Conservation (phyloP, 352 stramenopile species). For the Discostella stelligera region DNA sequence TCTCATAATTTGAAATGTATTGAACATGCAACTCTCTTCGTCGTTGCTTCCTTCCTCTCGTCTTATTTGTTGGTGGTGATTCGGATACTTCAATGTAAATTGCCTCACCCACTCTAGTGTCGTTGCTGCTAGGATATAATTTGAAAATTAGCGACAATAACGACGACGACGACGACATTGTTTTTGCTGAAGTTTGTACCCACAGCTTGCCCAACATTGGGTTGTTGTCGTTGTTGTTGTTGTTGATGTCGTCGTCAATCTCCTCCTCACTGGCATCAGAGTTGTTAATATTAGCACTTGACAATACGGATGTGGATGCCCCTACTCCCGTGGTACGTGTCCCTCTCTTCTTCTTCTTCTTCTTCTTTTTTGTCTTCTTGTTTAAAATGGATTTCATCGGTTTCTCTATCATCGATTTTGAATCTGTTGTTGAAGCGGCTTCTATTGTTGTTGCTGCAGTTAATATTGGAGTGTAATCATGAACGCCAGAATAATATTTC, state of each 20-base stretch:
- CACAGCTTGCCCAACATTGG: slow-evolving; percentile 40
- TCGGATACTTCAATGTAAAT: slow-evolving; percentile 35
- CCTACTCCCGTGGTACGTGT: too few species aligned
- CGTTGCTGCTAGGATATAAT: neutral
- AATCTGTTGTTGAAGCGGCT: too few species aligned
- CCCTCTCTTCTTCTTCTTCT: too few species aligned
- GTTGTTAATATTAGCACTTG: too few species aligned
- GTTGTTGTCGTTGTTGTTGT: slow-evolving; percentile 26
- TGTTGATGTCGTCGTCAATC: neutral
- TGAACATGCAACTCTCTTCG: slow-evolving; percentile 6
- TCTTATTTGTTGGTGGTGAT: neutral
- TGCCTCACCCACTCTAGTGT: neutral
- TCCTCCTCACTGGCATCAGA: too few species aligned
- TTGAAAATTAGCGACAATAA: slow-evolving; percentile 26
- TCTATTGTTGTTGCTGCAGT: too few species aligned
- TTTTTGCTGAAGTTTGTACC: slow-evolving; percentile 17
- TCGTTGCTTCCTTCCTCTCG: neutral
- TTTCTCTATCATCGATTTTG: too few species aligned
- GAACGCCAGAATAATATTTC: too few species aligned
- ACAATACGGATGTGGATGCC: too few species aligned
- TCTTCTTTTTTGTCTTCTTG: too few species aligned
- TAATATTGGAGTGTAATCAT: too few species aligned
- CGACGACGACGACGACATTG: neutral
- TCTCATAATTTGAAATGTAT: neutral
- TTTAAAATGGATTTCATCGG: too few species aligned